phyloP scores from a whole-genome alignment of 768 basidiomycete species.

The Tulasnella sp. region DNA sequence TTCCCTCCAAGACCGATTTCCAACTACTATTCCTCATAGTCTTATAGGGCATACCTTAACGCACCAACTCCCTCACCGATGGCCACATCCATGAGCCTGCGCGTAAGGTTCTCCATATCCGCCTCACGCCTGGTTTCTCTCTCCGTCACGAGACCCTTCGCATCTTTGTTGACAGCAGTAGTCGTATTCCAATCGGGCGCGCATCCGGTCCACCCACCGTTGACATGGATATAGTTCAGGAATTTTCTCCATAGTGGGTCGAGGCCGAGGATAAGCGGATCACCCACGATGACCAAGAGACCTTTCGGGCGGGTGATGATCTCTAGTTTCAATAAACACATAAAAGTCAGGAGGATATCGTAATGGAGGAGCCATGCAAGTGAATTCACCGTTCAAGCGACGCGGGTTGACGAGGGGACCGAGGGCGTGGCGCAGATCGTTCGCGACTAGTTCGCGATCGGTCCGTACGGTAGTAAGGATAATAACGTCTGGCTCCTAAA shows the following conservation, averaged over 20 bases:
- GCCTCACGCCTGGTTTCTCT: background rate
- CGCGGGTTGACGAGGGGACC: constrained; percentile 10
- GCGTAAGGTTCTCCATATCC: background rate
- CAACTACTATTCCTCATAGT: too few species aligned
- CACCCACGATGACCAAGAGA: constrained; percentile 13
- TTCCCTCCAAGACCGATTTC: too few species aligned
- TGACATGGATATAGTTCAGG: background rate
- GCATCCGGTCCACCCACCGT: constrained; percentile 2
- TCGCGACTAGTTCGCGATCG: background rate
- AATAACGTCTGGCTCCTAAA: constrained; percentile 3
- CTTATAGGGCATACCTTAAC: too few species aligned
- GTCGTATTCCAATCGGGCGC: constrained; percentile 4
- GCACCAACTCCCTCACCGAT: too few species aligned
- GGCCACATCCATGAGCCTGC: too few species aligned
- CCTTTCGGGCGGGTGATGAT: constrained; percentile 11
- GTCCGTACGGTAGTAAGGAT: constrained; percentile 6
- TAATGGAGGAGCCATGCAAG: background rate
- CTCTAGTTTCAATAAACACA: background rate
- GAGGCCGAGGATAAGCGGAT: background rate
- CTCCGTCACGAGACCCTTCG: too few species aligned
- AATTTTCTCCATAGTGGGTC: constrained; percentile 10
- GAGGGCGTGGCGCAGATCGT: background rate
- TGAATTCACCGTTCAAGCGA: constrained; percentile 4
- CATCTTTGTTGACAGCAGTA: background rate
- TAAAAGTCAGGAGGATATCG: too few species aligned